phyloP scores from a whole-genome alignment of 2,329 filamentous ascomycete genomes.

The Dryadomyces quercus-mongolicae region DNA sequence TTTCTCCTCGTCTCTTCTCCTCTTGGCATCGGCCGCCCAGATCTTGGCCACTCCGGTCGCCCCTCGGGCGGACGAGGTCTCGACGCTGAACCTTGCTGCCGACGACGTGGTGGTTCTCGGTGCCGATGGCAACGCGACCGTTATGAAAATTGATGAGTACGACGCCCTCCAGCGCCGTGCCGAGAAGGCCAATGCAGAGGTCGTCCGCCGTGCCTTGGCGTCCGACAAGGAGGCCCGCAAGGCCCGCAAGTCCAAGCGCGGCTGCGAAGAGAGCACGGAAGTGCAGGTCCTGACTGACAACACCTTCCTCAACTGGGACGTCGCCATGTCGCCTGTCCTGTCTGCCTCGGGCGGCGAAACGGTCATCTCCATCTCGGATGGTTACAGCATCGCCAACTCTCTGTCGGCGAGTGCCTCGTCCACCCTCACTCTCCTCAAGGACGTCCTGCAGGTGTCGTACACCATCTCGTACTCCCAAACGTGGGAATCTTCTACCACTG shows the following conservation, averaged over 20 bases:
- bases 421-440: neutral
- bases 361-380: neutral
- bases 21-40: neutral
- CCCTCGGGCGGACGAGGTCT: neutral
- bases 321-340: conserved; percentile 1
- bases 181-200: neutral
- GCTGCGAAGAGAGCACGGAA: conserved; percentile 1
- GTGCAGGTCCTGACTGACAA: neutral
- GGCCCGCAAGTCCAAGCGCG: neutral
- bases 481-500: neutral
- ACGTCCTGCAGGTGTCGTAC: neutral
- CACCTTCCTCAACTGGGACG: conserved; percentile 2
- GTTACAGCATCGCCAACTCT: neutral
- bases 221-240: neutral
- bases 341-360: neutral
- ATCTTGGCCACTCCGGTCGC: neutral
- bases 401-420: neutral
- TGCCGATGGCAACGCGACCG: neutral
- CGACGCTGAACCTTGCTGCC: neutral
- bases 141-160: conserved; percentile 1
- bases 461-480: neutral
- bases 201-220: neutral
- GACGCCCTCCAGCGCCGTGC: neutral
- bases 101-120: conserved; percentile 1
- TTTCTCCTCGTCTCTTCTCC: neutral